Conservation (phyloP, 257 asterid genomes). For the Perilla frutescens region DNA sequence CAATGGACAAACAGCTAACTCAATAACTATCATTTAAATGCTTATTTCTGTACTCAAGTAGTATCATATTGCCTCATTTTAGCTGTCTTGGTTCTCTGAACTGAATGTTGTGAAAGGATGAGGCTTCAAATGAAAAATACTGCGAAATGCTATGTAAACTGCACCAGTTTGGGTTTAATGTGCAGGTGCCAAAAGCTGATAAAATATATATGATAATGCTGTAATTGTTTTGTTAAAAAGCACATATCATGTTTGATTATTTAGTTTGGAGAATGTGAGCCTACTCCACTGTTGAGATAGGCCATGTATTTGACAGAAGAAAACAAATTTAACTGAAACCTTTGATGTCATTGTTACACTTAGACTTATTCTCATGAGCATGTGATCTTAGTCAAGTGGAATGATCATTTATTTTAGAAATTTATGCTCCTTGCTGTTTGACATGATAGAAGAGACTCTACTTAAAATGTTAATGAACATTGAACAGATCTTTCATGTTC, state of each 20-base stretch:
- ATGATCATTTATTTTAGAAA: not conserved
- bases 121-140: constrained; percentile 1
- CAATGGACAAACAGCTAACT: not conserved
- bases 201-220: constrained; percentile 10
- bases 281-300: constrained; percentile 14
- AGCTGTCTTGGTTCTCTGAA: constrained; percentile 21
- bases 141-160: not conserved
- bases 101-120: not conserved
- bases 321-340: not conserved
- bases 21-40: not conserved
- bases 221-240: not conserved
- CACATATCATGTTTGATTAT: not conserved
- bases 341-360: constrained; percentile 18
- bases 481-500: not conserved
- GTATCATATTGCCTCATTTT: not conserved
- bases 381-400: constrained; percentile 1
- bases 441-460: constrained; percentile 20
- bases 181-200: not conserved
- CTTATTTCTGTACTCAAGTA: not conserved
- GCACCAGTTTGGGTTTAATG: constrained; percentile 17
- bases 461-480: not conserved
- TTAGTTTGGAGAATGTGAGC: constrained; percentile 10
- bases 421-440: constrained; percentile 21
- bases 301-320: constrained; percentile 22
- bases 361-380: constrained; percentile 2